Conservation (phyloP, 225 moss, liverwort and hornwort species). For the Physcomitrellopsis africana region DNA sequence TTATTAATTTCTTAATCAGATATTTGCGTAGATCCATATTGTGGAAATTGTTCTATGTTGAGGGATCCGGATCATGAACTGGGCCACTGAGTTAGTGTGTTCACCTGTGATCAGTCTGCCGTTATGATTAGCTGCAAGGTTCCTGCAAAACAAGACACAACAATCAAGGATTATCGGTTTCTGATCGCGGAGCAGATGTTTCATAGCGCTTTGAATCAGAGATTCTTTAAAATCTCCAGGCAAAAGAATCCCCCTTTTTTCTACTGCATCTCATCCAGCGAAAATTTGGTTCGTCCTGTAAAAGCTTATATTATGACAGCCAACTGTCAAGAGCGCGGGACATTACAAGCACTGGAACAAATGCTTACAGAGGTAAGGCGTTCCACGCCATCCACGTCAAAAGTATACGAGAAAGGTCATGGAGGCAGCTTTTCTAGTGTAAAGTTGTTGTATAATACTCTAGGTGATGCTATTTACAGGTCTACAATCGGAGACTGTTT, state of each 20-base stretch:
- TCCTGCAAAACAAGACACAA: slow-evolving; percentile 68
- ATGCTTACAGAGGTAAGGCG: slow-evolving; percentile 82
- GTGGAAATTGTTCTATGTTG: not conserved
- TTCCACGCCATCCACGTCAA: slow-evolving; percentile 14
- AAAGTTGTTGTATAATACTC: slow-evolving; percentile 17
- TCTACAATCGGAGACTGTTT: slow-evolving; percentile 5
- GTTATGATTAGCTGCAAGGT: slow-evolving; percentile 98
- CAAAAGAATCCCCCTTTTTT: slow-evolving; percentile 91
- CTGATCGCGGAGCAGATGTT: slow-evolving; percentile 91
- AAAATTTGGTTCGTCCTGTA: slow-evolving; percentile 82
- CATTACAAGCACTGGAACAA: slow-evolving; percentile 81
- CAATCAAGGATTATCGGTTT: slow-evolving; percentile 78
- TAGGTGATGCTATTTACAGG: not conserved
- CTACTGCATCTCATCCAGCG: slow-evolving; percentile 76
- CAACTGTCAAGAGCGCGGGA: slow-evolving; percentile 86
- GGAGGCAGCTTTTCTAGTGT: not conserved
- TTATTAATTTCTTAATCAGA: slow-evolving; percentile 16
- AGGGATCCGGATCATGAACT: slow-evolving; percentile 1
- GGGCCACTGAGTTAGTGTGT: slow-evolving; percentile 20
- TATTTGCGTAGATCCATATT: not conserved
- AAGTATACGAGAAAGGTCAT: not conserved
- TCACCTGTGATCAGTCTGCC: slow-evolving; percentile 67
- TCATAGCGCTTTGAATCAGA: slow-evolving; percentile 89
- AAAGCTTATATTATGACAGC: slow-evolving; percentile 95
- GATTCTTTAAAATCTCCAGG: slow-evolving; percentile 88